phyloP scores from a whole-genome alignment of 805 yeast species.

The Zygoascus ofunaensis region DNA sequence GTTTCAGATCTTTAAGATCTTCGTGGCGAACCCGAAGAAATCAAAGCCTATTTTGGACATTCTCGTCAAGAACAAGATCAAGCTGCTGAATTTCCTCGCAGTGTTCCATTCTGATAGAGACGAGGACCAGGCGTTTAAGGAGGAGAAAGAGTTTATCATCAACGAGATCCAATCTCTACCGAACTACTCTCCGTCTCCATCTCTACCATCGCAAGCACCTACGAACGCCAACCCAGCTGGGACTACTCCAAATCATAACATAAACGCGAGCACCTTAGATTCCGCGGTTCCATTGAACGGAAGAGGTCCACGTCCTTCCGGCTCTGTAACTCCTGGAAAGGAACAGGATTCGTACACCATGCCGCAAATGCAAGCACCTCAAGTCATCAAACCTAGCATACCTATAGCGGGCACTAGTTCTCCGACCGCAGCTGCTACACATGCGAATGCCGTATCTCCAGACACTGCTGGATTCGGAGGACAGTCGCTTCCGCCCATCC shows the following conservation, averaged over 20 bases:
- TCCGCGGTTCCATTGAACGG: no score
- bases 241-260: conserved; percentile 9
- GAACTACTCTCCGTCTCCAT: conserved; percentile 4
- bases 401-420: background rate
- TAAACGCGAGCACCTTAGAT: conserved; percentile 8
- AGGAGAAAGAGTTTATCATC: conserved; percentile 74
- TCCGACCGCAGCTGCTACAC: background rate
- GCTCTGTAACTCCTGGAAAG: no score
- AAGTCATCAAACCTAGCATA: conserved; percentile 7
- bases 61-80: conserved; percentile 71
- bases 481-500: background rate
- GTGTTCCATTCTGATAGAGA: conserved; percentile 52
- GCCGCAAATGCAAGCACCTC: conserved; percentile 9
- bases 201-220: background rate
- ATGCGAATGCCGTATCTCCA: background rate
- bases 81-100: conserved; percentile 59
- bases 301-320: no score
- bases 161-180: conserved; percentile 49
- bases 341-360: no score
- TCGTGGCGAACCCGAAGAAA: conserved; percentile 93
- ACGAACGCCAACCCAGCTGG: conserved; percentile 4
- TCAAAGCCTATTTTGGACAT: conserved; percentile 72
- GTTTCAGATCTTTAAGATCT: conserved; percentile 86
- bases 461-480: background rate
- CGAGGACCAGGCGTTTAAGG: conserved; percentile 58